Base-by-base conservation (phyloP, 179 eudicot species). In the Drosera spatulata region DNA sequence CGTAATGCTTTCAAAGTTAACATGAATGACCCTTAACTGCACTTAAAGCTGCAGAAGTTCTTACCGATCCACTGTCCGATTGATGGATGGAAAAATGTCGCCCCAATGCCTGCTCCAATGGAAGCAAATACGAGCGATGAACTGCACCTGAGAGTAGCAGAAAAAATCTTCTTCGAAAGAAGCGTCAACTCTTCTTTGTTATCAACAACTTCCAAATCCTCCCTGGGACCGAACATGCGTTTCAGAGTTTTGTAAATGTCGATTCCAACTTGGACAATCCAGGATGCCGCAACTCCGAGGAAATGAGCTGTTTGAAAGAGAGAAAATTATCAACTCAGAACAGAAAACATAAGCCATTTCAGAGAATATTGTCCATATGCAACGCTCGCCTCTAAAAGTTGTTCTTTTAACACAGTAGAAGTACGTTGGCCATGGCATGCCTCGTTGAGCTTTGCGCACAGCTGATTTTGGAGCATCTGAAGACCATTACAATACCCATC, bases 401-500 rank as follows among this genome's bases (percentile, higher is more conserved):
- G 95, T 93, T 64, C 66, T 82, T 66, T 76, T 67, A 65, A 93
- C 85, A 59, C 76, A 45, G 68, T 12, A 69, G 53, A 83, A 61
- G 78, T 86, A 93, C 53, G 65, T 63, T 13, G 68, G 59, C 41
- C 70, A 72, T 41, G 97, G 90, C 83, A 93, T 61, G 50, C 85
- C 95, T 54, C 91, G 80, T 59, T 55, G 72, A 60, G 97, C 82
- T 72, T 93, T 93, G 55, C 99, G 97, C 55, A 67, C 39, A n/a
- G 97, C 93, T 40, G 99, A 93, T 71, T 80, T 84, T 15, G 90
- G 90, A 64, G 87, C 94, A 80, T 93, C 99, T 93, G 76, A 53
- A 69, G 41, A 22, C 50, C 63, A 67, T 50, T 2, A 58, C 44
- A 3, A 61, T 22, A 50, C 33, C 40, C 12, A 47, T 55, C 44